These are phyloP conservation scores for Dictyostelium intermedium DNA, from an alignment of 78 protist genomes.

Conservation along the genomic window DNA sequence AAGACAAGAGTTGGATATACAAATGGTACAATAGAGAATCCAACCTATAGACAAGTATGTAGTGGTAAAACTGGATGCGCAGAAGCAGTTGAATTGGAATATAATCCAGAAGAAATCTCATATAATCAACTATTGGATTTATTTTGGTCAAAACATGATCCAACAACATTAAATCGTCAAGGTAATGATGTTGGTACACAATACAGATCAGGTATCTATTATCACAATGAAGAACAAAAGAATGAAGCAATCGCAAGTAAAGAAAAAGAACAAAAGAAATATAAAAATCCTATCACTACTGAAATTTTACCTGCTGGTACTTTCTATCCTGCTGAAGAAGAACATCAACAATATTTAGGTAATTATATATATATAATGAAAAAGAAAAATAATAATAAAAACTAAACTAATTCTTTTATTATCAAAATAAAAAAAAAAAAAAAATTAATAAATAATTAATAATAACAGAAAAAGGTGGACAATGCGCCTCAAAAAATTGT, in stretches of 20 bases:
- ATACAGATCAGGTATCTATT: slow-evolving; percentile 90
- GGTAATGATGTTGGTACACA: slow-evolving; percentile 95
- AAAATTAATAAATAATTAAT: too few species aligned
- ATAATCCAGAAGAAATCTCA: slow-evolving; percentile 69
- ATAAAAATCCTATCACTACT: slow-evolving; percentile 67
- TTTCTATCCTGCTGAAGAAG: slow-evolving; percentile 85
- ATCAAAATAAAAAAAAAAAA: background rate
- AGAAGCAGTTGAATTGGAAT: slow-evolving; percentile 90
- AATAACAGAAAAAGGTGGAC: slow-evolving; percentile 52
- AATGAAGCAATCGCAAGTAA: slow-evolving; percentile 15
- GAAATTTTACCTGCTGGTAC: slow-evolving; percentile 47
- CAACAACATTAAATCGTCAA: slow-evolving; percentile 91
- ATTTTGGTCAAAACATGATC: slow-evolving; percentile 90
- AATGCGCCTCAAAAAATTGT: slow-evolving; percentile 36
- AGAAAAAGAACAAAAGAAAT: slow-evolving; percentile 36
- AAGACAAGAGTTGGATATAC: slow-evolving; percentile 66
- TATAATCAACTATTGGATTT: slow-evolving; percentile 13
- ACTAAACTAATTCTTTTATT: too few species aligned
- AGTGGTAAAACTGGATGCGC: slow-evolving; percentile 92
- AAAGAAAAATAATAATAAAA: background rate
- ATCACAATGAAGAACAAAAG: slow-evolving; percentile 83
- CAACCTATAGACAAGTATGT: slow-evolving; percentile 85
- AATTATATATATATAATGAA: background rate
- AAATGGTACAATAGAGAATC: slow-evolving; percentile 29
- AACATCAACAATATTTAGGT: slow-evolving; percentile 83